Evolutionary conservation across 2,329 filamentous ascomycete species (phyloP).

Genomic region (Cadophora gregata): DNA sequence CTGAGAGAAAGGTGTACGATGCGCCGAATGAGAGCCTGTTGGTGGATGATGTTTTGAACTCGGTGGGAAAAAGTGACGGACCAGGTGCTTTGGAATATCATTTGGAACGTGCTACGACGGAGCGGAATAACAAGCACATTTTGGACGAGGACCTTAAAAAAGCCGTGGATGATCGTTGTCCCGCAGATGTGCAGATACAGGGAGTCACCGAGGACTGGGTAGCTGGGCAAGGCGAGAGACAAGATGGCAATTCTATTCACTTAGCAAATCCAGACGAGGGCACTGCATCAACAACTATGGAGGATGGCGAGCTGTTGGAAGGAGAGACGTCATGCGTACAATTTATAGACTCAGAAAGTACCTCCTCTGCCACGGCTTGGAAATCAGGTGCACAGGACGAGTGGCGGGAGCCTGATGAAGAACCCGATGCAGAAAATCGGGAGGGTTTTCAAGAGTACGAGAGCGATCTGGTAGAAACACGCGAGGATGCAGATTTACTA

Average conservation of each 20-base stretch:
- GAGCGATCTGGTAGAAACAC: neutral
- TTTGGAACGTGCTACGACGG: neutral
- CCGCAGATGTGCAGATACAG: neutral
- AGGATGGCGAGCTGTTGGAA: neutral
- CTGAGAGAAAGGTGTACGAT: slow-evolving; percentile 9
- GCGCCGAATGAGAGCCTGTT: neutral
- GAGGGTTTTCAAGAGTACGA: neutral
- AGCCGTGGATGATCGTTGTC: neutral
- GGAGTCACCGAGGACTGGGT: neutral
- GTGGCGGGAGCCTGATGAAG: slow-evolving; percentile 11
- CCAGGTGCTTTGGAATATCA: neutral
- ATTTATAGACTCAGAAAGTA: neutral
- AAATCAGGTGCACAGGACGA: neutral
- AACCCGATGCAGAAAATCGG: neutral
- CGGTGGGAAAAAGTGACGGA: neutral
- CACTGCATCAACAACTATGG: no score
- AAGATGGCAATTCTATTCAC: neutral
- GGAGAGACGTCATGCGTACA: neutral
- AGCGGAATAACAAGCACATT: neutral
- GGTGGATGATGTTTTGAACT: neutral
- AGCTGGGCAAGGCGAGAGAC: neutral
- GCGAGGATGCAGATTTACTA: neutral
- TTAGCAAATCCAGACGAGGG: no score
- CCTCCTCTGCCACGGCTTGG: no score
- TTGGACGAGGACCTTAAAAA: neutral